Evolutionary conservation across 257 asterid genomes (phyloP).

Genomic region (Datura wrightii): DNA sequence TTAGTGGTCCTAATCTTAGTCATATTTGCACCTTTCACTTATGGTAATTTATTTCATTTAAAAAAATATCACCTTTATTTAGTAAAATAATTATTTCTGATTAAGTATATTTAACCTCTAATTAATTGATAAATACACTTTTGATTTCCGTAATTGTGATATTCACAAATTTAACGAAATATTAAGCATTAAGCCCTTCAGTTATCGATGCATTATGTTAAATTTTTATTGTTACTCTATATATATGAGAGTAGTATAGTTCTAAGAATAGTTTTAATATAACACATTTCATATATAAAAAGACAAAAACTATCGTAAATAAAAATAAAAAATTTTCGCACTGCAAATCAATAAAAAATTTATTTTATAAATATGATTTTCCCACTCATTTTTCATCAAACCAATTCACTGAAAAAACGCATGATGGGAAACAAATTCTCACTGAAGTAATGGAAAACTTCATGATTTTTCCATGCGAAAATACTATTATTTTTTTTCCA

Average conservation of each 20-base stretch:
- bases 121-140: neutral
- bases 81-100: neutral
- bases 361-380: no score
- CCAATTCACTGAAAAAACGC: no score
- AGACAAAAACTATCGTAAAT: no score
- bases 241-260: neutral
- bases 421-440: no score
- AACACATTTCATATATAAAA: neutral
- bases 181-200: neutral
- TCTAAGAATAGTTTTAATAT: neutral
- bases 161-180: neutral
- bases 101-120: neutral
- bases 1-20: neutral
- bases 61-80: neutral
- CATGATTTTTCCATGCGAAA: no score
- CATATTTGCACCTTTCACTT: neutral
- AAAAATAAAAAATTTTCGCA: no score
- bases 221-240: neutral
- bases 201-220: neutral
- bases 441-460: no score
- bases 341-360: no score
- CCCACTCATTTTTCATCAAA: no score
- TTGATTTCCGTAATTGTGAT: no score
- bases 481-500: no score
- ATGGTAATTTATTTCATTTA: neutral